Percentiles rank a stretch among this genome's conserved stretches.
Evolutionary conservation across 768 basidiomycete species (phyloP).

Genomic region (Chalciporus sphaerocephalus): DNA sequence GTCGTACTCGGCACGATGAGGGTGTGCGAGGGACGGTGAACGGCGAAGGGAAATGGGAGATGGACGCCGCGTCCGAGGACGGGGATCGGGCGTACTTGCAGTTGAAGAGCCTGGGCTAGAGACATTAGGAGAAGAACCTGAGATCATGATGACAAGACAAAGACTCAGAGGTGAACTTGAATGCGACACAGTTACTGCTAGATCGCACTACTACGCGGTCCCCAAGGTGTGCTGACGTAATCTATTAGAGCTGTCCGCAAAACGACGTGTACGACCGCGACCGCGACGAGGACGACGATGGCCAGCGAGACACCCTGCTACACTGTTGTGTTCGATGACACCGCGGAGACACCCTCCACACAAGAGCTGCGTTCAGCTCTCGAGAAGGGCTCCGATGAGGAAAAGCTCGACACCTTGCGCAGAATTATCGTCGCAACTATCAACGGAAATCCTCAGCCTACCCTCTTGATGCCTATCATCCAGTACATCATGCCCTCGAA

Average conservation of each 20-base stretch:
- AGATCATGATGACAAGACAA: no score
- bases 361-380: constrained; percentile 77
- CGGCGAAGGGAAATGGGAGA: no score
- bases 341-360: constrained; percentile 68
- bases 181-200: no score
- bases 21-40: no score
- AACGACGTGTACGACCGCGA: constrained; percentile 10
- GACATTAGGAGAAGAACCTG: no score
- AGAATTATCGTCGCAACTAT: constrained; percentile 91
- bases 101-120: no score
- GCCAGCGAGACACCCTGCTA: constrained; percentile 66
- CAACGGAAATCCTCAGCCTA: constrained; percentile 94
- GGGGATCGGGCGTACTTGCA: no score
- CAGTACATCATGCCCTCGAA: constrained; percentile 95
- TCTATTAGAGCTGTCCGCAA: no score
- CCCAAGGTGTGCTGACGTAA: no score
- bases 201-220: no score
- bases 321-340: constrained; percentile 73
- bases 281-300: constrained; percentile 18
- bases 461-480: constrained; percentile 94
- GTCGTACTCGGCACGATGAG: constrained; percentile 15
- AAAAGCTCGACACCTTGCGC: constrained; percentile 94
- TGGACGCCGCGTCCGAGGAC: no score
- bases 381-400: constrained; percentile 95
- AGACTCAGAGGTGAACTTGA: no score